These are phyloP conservation scores for Theileria sp. DNA, from an alignment of 169 alveolate species.

Conservation along the genomic window DNA sequence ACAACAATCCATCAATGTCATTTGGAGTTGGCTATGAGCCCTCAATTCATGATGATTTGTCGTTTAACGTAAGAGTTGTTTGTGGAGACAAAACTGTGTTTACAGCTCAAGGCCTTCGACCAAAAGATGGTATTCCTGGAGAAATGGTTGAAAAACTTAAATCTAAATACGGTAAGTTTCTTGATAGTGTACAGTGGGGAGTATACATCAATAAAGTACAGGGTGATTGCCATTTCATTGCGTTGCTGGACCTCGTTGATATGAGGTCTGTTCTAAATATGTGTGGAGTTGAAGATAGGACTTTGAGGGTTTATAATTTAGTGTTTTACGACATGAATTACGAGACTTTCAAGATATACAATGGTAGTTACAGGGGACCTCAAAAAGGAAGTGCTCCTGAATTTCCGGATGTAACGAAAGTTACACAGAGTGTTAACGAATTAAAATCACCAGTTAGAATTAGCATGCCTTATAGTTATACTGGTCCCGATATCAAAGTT, in stretches of 20 bases:
- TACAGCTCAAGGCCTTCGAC: slow-evolving; percentile 11
- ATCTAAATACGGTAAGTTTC: slow-evolving; percentile 23
- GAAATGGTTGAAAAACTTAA: slow-evolving; percentile 25
- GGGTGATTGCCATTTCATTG: slow-evolving; percentile 62
- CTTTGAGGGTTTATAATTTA: slow-evolving; percentile 33
- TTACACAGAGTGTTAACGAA: slow-evolving; percentile 11
- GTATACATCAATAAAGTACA: slow-evolving; percentile 53
- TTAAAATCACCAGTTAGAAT: slow-evolving; percentile 34
- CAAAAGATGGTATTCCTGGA: slow-evolving; percentile 35
- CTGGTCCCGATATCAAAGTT: slow-evolving; percentile 44
- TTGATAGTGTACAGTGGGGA: slow-evolving; percentile 45
- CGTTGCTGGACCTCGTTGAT: slow-evolving; percentile 11
- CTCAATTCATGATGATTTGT: slow-evolving; percentile 28
- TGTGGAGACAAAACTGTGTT: slow-evolving; percentile 50
- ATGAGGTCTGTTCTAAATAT: slow-evolving; percentile 23
- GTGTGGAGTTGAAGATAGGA: slow-evolving; percentile 64
- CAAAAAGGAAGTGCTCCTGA: neutral
- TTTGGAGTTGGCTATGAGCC: slow-evolving; percentile 53
- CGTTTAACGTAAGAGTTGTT: slow-evolving; percentile 32
- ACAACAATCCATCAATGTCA: slow-evolving; percentile 56
- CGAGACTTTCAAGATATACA: slow-evolving; percentile 8
- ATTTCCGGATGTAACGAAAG: slow-evolving; percentile 6
- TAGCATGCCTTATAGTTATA: slow-evolving; percentile 58
- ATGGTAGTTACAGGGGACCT: neutral
- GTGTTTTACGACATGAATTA: slow-evolving; percentile 32